Conservation (phyloP, 2,329 filamentous ascomycete genomes). For the Pseudocercospora eumusae region DNA sequence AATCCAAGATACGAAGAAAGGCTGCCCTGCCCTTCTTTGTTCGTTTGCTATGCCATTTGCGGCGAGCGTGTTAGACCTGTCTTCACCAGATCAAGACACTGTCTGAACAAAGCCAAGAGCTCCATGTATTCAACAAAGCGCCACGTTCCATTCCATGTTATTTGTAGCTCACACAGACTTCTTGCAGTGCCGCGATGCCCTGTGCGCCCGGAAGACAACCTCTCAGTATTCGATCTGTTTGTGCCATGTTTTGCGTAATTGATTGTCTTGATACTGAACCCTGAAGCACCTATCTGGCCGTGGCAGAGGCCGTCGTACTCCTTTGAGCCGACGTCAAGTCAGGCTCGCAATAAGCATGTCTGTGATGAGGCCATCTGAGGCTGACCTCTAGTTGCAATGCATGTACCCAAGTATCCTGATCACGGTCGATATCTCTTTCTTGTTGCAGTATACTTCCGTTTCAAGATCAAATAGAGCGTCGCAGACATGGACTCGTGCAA, state of each 20-base stretch:
- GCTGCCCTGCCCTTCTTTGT: background rate
- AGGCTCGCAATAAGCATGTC: background rate
- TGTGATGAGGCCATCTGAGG: background rate
- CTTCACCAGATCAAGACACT: background rate
- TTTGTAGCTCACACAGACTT: background rate
- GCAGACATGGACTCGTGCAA: too few relatives aligned
- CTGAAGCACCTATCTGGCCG: too few relatives aligned
- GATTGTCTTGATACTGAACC: too few relatives aligned
- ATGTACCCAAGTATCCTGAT: background rate
- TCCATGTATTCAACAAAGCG: background rate
- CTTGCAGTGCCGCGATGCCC: too few relatives aligned
- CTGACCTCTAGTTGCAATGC: background rate
- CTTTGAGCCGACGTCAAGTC: background rate
- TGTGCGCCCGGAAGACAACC: too few relatives aligned
- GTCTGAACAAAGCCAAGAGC: background rate
- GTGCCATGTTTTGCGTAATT: too few relatives aligned
- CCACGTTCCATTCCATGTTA: background rate
- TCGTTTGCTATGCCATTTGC: background rate
- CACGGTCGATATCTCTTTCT: background rate
- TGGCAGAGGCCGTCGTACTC: too few relatives aligned
- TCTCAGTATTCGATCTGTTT: background rate
- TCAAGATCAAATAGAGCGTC: too few relatives aligned
- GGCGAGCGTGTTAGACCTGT: background rate
- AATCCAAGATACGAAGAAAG: background rate
- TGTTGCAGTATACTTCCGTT: too few relatives aligned